Base-by-base conservation (phyloP, 2,329 filamentous ascomycete genomes). In the Microsporum canis region DNA sequence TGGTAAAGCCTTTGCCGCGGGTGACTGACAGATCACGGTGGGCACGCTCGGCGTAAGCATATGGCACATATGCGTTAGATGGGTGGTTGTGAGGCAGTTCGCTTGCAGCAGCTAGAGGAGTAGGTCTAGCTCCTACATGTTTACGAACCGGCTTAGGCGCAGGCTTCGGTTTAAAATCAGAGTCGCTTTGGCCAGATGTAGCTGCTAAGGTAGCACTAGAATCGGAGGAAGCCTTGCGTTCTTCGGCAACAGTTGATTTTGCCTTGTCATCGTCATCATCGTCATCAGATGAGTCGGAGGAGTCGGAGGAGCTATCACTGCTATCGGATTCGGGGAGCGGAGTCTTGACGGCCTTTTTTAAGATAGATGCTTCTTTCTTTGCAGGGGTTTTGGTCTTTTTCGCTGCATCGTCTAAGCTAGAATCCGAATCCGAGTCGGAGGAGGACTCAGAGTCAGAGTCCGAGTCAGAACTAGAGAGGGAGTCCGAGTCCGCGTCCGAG, bases 1-100 rank as follows among this genome's bases (percentile, higher is more conserved):
- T 99, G 63, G 92, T 97, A 77, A 99, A 99, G 3, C 90, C 91
- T 78, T 96, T 97, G 69, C 94, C 94, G 73, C 88, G 89, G 36
- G 92, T 97, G 43, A 96, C 83, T 57, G 91, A 89, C 65, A 99
- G 78, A 71, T 96, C 91, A 67, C 90, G 83, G 71, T 91, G 89
- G 6, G 95, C 95, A 67, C 85, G 85, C 68, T 94, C 87, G 29
- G 91, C 92, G 76, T 97, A 99, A 65, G 88, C 86, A 72, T 96
- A 90, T 27, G 85, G 80, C 8, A 89, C 80, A 72, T 92, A 97
- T 12, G 83, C 84, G 75, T 97, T 96, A 68, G 87, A 91, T 2
- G 84, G 68, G 91, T 86, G 68, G 79, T 83, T 27, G 89, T 87
- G 64, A 77, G 76, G 68, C 84, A 82, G 72, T 86, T 82, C 73